phyloP scores from a whole-genome alignment of 345 rosid species.

The Acer negundo region DNA sequence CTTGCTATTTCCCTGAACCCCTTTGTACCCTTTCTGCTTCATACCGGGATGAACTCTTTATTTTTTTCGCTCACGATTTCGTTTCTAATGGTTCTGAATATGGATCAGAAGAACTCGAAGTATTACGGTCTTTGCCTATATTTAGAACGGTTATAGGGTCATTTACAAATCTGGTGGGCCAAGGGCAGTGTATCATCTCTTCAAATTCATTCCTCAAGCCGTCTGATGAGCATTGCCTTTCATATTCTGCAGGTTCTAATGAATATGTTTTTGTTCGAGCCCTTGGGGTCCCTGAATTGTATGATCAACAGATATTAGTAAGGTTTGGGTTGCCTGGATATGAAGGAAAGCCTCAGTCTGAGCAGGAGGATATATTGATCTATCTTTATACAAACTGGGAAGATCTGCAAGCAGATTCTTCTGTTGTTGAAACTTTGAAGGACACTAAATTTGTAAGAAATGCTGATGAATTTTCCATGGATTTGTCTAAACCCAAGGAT shows the following conservation, averaged over 20 bases:
- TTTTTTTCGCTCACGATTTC: constrained; percentile 79
- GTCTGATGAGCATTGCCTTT: constrained; percentile 66
- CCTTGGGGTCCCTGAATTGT: constrained; percentile 80
- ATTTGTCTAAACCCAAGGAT: constrained; percentile 70
- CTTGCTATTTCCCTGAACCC: constrained; percentile 68
- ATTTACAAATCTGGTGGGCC: constrained; percentile 52
- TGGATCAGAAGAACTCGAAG: constrained; percentile 70
- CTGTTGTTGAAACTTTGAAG: constrained; percentile 70
- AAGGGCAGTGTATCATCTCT: constrained; percentile 71
- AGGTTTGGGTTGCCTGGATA: constrained; percentile 85
- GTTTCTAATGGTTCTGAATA: constrained; percentile 57
- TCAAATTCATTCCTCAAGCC: constrained; percentile 86
- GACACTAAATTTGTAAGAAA: constrained; percentile 77
- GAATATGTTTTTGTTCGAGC: constrained; percentile 67
- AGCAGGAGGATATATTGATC: constrained; percentile 74
- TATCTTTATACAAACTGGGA: constrained; percentile 74
- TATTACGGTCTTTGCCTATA: constrained; percentile 75
- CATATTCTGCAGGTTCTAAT: constrained; percentile 59
- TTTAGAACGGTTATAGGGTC: constrained; percentile 76
- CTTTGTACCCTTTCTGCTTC: constrained; percentile 54
- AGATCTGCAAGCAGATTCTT: constrained; percentile 68
- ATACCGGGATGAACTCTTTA: constrained; percentile 70
- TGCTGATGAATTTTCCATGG: constrained; percentile 74
- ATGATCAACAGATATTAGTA: constrained; percentile 76
- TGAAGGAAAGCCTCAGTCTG: constrained; percentile 66